phyloP scores from a whole-genome alignment of 2,329 filamentous ascomycete genomes.

The Endocalyx cinctus region DNA sequence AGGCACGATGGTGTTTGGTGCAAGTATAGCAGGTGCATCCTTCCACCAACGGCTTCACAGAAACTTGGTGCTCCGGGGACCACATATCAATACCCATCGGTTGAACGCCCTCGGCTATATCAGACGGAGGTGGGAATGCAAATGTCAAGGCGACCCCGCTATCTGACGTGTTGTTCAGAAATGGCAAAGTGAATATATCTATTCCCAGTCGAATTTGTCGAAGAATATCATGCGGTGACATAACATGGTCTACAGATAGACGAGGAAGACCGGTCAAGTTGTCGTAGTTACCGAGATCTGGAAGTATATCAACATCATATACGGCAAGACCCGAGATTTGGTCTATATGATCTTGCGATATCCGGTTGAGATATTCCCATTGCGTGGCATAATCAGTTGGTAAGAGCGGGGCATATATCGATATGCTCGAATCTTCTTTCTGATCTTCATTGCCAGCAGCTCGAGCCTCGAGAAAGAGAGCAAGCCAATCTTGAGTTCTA shows the following conservation, averaged over 20 bases:
- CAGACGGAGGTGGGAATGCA: conserved; percentile 53
- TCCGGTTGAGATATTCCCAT: conserved; percentile 70
- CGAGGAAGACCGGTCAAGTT: conserved; percentile 61
- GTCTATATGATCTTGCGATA: conserved; percentile 59
- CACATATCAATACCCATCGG: conserved; percentile 79
- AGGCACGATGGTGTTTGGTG: conserved; percentile 77
- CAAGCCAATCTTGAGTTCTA: conserved; percentile 77
- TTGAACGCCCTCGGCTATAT: conserved; percentile 16
- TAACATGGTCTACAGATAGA: conserved; percentile 59
- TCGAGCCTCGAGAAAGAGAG: conserved; percentile 54
- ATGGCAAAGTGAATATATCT: conserved; percentile 75
- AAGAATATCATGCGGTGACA: conserved; percentile 72
- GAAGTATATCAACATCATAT: conserved; percentile 68
- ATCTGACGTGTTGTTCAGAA: conserved; percentile 71
- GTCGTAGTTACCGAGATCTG: conserved; percentile 55
- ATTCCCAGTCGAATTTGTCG: conserved; percentile 71
- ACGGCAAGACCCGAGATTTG: conserved; percentile 67
- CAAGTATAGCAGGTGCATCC: conserved; percentile 81
- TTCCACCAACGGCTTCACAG: conserved; percentile 56
- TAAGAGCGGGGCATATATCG: conserved; percentile 63
- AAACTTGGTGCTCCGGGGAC: conserved; percentile 54
- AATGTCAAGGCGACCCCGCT: conserved; percentile 82
- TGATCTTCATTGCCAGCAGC: conserved; percentile 26
- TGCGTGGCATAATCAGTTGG: conserved; percentile 73
- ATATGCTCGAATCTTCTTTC: conserved; percentile 27